Evolutionary conservation across 2,329 filamentous ascomycete genomes (phyloP), one percentile per base, ranked within the genome.

Genomic region (Nannizzia gypsea): DNA sequence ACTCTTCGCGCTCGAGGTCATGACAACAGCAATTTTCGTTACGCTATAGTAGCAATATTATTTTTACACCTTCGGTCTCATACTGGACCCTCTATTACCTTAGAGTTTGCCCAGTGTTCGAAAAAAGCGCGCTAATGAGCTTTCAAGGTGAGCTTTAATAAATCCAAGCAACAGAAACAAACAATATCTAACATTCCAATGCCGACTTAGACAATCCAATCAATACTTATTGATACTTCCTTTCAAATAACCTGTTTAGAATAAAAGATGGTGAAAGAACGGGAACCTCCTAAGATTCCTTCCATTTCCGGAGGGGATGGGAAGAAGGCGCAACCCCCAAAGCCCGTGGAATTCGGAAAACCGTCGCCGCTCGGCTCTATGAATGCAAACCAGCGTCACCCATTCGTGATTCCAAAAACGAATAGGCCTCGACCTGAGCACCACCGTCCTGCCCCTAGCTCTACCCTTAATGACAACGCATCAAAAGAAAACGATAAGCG

Each of bases 341-440:
- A 72, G 13, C 71, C 75, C 34, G 75, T 79, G 42, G 77, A 83
- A 65, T 85, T 85, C 66, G 83, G 83, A 57, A 79, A 80, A 65
- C 75, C 83, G 1, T 83, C 81, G 63, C 80, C 81, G 15, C 70
- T 85, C 60, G 74, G 80, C 36, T 68, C 66, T 46, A 46, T 46
- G 42, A 46, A 11, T 46, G 20, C 20, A 55, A 65, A 64, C 28
- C 79, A 63, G 65, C 74, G 36, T 69, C 28, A 70, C 76, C 62
- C 72, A 77, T 82, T 82, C 71, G 80, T 81, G 60, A 75, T 80
- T 48, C 78, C 79, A 5, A 80, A 78, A 64, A 68, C 73, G 17
- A 78, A 78, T 57, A 73, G 76, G 34, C 64, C 74, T 17, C 73
- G 79, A 22, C 74, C 76, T 31, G 80, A 82, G 64, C 80, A 81